Conservation (phyloP, 2,329 filamentous ascomycete genomes). For the Dothiorella sarmentorum region DNA sequence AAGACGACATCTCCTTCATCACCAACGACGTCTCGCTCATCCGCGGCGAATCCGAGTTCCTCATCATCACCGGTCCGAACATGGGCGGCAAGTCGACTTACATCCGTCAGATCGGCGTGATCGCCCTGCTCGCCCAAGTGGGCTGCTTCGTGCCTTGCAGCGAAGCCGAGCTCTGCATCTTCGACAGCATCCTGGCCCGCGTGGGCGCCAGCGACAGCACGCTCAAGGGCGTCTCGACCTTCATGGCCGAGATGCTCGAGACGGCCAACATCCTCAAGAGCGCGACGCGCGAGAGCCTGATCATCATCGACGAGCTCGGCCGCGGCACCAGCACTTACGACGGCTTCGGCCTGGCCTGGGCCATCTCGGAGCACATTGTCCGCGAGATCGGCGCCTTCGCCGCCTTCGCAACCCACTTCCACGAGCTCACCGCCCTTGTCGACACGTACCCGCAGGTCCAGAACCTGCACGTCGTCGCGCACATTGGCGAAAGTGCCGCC, state of each 20-base stretch:
- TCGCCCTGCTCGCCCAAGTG: slow-evolving; percentile 94
- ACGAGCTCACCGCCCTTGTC: slow-evolving; percentile 88
- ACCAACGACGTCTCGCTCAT: slow-evolving; percentile 89
- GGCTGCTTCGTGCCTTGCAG: slow-evolving; percentile 94
- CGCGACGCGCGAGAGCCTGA: slow-evolving; percentile 88
- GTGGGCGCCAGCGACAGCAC: slow-evolving; percentile 96
- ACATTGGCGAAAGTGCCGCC: slow-evolving; percentile 59
- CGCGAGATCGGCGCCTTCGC: slow-evolving; percentile 92
- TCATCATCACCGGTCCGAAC: slow-evolving; percentile 96
- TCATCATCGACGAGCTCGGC: slow-evolving; percentile 97
- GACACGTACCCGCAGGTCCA: slow-evolving; percentile 83
- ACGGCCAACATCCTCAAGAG: slow-evolving; percentile 98
- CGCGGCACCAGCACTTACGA: slow-evolving; percentile 97
- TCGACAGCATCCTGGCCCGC: slow-evolving; percentile 92
- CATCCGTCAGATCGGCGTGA: slow-evolving; percentile 94
- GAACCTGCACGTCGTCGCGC: slow-evolving; percentile 94
- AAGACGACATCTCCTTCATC: slow-evolving; percentile 98
- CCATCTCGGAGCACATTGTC: slow-evolving; percentile 95
- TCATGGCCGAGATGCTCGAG: slow-evolving; percentile 99
- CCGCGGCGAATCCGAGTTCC: slow-evolving; percentile 77
- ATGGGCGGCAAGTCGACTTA: slow-evolving; percentile 99
- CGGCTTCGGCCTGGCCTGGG: slow-evolving; percentile 98
- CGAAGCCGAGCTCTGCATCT: slow-evolving; percentile 88
- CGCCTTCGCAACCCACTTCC: slow-evolving; percentile 97
- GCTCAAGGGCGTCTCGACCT: slow-evolving; percentile 95